Conservation (phyloP, 805 yeast species). For the Kuraishia hungarica region DNA sequence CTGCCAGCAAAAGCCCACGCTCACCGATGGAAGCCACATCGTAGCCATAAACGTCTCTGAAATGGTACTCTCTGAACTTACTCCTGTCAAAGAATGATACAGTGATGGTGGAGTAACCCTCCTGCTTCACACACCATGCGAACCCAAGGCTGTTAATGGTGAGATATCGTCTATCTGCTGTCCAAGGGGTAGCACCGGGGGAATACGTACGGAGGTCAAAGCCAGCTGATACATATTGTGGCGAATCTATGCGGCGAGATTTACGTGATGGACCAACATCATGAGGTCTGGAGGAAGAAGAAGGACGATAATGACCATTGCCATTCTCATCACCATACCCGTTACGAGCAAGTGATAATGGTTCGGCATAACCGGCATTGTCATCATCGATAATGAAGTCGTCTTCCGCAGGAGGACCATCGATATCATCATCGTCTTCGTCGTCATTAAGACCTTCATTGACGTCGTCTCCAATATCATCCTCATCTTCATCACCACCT, state of each 20-base stretch:
- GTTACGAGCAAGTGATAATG: not conserved
- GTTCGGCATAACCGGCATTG: constrained; percentile 33
- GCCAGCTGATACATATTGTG: constrained; percentile 4
- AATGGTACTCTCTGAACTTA: constrained; percentile 71
- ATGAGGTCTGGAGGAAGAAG: not conserved
- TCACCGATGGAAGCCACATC: constrained; percentile 71
- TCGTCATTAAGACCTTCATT: constrained; percentile 8
- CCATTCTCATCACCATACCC: constrained; percentile 4
- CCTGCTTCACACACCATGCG: constrained; percentile 66
- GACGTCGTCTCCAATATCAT: constrained; percentile 13
- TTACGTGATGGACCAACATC: not conserved
- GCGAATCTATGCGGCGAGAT: not conserved
- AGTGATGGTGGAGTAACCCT: constrained; percentile 61
- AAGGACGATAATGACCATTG: not conserved
- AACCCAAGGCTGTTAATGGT: constrained; percentile 78
- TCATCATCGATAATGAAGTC: constrained; percentile 62
- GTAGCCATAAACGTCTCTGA: constrained; percentile 62
- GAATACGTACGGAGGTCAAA: constrained; percentile 57
- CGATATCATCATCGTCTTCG: constrained; percentile 19
- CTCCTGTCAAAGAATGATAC: constrained; percentile 81
- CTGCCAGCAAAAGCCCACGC: constrained; percentile 58
- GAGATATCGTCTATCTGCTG: constrained; percentile 58
- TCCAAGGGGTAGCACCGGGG: constrained; percentile 86
- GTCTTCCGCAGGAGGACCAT: constrained; percentile 20
- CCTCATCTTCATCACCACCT: constrained; percentile 10